Evolutionary conservation across 2,329 filamentous ascomycete species (phyloP).

Genomic region (Sclerotinia glacialis): DNA sequence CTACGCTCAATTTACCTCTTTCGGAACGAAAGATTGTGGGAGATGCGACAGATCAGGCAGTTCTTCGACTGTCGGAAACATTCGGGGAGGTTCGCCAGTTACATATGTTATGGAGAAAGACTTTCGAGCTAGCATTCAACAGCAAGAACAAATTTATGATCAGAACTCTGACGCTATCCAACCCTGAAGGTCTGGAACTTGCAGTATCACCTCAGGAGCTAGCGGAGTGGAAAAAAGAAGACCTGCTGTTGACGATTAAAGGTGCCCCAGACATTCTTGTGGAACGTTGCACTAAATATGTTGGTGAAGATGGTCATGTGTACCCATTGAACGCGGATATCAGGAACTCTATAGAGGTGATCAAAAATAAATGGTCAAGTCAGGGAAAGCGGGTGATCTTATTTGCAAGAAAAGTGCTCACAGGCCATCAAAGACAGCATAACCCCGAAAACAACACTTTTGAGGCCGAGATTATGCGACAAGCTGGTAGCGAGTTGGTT

Average conservation of each 20-base stretch:
- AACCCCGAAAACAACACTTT: slow-evolving; percentile 41
- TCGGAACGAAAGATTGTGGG: slow-evolving; percentile 63
- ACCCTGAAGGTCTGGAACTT: slow-evolving; percentile 21
- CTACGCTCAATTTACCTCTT: slow-evolving; percentile 57
- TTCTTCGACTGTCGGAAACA: slow-evolving; percentile 66
- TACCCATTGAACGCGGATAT: slow-evolving; percentile 48
- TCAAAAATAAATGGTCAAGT: slow-evolving; percentile 65
- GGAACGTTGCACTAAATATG: slow-evolving; percentile 61
- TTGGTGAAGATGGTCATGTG: slow-evolving; percentile 54
- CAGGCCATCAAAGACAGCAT: slow-evolving; percentile 21
- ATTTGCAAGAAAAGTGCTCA: slow-evolving; percentile 54
- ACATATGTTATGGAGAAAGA: slow-evolving; percentile 59
- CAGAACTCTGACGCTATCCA: slow-evolving; percentile 54
- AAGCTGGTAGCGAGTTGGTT: slow-evolving; percentile 48
- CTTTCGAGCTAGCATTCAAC: slow-evolving; percentile 70
- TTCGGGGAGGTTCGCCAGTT: slow-evolving; percentile 59
- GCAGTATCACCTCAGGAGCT: slow-evolving; percentile 24
- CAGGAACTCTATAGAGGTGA: slow-evolving; percentile 48
- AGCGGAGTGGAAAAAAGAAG: slow-evolving; percentile 19
- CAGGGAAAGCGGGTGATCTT: slow-evolving; percentile 65
- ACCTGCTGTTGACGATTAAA: slow-evolving; percentile 63
- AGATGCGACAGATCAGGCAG: slow-evolving; percentile 72
- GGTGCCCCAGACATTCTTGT: slow-evolving; percentile 68
- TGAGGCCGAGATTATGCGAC: slow-evolving; percentile 55
- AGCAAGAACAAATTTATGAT: slow-evolving; percentile 83